These are phyloP conservation scores for Ophiostoma novo-ulmi DNA, from an alignment of 2,329 filamentous ascomycete species.

Conservation along the genomic window DNA sequence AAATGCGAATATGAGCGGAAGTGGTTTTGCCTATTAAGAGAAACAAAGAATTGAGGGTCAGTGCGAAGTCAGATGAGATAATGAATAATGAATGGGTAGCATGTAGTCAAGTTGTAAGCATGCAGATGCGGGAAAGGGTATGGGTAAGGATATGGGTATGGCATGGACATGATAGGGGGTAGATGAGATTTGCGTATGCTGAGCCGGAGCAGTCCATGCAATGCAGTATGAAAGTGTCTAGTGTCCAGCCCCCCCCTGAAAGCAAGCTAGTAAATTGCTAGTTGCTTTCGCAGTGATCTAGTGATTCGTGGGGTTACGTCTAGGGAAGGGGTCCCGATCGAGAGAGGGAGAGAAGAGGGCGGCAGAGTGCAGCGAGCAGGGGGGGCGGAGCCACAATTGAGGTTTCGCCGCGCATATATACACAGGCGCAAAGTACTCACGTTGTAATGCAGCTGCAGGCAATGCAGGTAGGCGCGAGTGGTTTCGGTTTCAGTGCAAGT, in stretches of 20 bases:
- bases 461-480: slow-evolving; percentile 12
- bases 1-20: background rate
- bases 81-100: background rate
- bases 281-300: background rate
- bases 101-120: background rate
- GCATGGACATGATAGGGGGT: slow-evolving; percentile 10
- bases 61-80: background rate
- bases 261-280: background rate
- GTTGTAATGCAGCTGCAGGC: slow-evolving; percentile 16
- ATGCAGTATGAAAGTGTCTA: background rate
- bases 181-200: slow-evolving; percentile 7
- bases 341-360: slow-evolving; percentile 4
- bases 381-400: slow-evolving; percentile 24
- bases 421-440: slow-evolving; percentile 15
- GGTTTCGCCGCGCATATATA: slow-evolving; percentile 24
- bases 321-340: background rate
- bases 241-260: slow-evolving; percentile 15
- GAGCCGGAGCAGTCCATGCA: background rate
- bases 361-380: background rate
- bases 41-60: slow-evolving; percentile 4
- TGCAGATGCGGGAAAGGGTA: background rate
- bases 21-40: slow-evolving; percentile 1
- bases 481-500: slow-evolving; percentile 19
- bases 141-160: background rate
- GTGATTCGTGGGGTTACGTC: slow-evolving; percentile 17